A percentile compares a stretch with the other conserved stretches of the same genome.
These are phyloP conservation scores for Aspergillus bombycis DNA, from an alignment of 2,329 filamentous ascomycete species.

Conservation along the genomic window DNA sequence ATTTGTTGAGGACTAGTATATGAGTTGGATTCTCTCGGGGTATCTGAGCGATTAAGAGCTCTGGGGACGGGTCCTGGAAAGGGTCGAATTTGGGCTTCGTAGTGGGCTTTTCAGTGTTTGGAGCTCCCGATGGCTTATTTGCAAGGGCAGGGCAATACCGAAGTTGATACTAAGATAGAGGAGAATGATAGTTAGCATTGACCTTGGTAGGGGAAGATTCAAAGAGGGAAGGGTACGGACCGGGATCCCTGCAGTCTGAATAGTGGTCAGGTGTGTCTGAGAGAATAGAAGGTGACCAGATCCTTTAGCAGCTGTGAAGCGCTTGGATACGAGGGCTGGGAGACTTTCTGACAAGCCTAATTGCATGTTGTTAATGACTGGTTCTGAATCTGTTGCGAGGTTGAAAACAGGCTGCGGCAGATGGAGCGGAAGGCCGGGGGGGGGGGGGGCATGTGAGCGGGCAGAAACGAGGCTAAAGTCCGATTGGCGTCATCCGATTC, in stretches of 20 bases:
- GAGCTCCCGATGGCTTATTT: constrained; percentile 42
- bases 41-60: constrained; percentile 46
- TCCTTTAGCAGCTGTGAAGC: constrained; percentile 42
- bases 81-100: constrained; percentile 44
- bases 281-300: constrained; percentile 43
- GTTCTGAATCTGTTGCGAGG: constrained; percentile 8
- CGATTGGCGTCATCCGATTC: not conserved
- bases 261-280: constrained; percentile 41
- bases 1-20: constrained; percentile 52
- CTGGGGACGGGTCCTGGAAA: constrained; percentile 47
- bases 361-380: constrained; percentile 31
- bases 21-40: constrained; percentile 40
- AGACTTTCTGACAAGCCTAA: constrained; percentile 41
- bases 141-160: constrained; percentile 54
- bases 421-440: constrained; percentile 18
- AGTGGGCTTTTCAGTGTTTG: constrained; percentile 24
- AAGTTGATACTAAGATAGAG: constrained; percentile 46
- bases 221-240: constrained; percentile 27
- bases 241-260: constrained; percentile 37
- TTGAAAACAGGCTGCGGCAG: constrained; percentile 8
- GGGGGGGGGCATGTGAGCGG: constrained; percentile 20
- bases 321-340: constrained; percentile 38
- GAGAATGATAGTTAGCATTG: not conserved
- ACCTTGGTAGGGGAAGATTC: not conserved
- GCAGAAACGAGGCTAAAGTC: not conserved